Evolutionary conservation across 352 stramenopile species (phyloP), one percentile per base, ranked within the genome.

Genomic region (Globisporangium polare): DNA sequence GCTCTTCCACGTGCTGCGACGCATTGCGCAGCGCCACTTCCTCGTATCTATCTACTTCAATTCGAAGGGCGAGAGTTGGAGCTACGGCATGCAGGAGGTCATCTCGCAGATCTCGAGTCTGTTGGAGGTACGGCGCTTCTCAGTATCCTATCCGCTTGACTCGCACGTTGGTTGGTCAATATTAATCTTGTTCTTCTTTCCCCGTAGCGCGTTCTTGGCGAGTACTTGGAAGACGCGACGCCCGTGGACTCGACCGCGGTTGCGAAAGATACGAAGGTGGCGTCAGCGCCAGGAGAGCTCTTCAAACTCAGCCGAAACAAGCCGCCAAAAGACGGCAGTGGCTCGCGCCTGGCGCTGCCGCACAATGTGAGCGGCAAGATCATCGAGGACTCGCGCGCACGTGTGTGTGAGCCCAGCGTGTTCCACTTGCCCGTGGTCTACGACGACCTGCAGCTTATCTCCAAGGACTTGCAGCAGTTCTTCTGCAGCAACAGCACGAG

Each of bases 391-490:
- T 64, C 65, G 22, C 58, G 67, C 29, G 65, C 62, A 0, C 71
- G 78, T 2, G 80, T 92, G 29, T 94, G 85, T 39, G 81, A 90
- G 20, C 69, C 79, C 0, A 92, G 81, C 42, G 73, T 92, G 17
- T 94, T 91, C 47, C 82, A 92, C 45, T 66, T 94, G 20, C 80
- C 83, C 2, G 71, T 87, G 2, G 83, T 90, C 5, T 90, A 92
- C 62, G 69, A 87, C 31, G 85, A 92, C 49, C 37, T 94, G 39
- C 68, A 88, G 50, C 60, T 73, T 22, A 83, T 92, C 27, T 67
- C 76, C 5, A 84, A 77, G 39, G 78, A 90, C 31, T 49, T 94
- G 35, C 68, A 87, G 55, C 73, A 84, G 45, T 75, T 87, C 12
- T 73, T 78, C 50, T 60, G 47, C 10, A 49, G 49, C 17, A 74